Evolutionary conservation across 352 stramenopile genomes (phyloP), one percentile per base, ranked within the genome.

Genomic region (Phytophthora fragariae): DNA sequence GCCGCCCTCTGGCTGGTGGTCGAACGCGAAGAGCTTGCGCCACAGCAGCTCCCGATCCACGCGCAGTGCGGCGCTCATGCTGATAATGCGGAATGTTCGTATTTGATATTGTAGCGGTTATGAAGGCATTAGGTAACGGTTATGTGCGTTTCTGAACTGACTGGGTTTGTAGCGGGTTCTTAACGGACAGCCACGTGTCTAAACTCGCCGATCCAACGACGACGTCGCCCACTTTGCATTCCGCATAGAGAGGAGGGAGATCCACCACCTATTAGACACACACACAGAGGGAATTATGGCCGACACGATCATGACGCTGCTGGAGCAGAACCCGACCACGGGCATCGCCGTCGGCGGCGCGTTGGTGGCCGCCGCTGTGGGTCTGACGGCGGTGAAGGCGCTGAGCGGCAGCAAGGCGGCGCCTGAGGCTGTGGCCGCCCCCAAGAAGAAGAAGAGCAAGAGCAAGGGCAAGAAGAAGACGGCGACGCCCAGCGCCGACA

Each of bases 1-100:
- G 56, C 73, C 65, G 11, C 55, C 68, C 9, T 27, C 65, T 8
- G 21, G 58, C 31, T 72, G 52, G 35, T 80, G 50, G 60, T 90
- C 84, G 56, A 93, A 91, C 5, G 81, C 81, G 46, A 93, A 86
- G 50, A 93, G 84, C 70, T 91, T 91, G 15, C 82, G 76, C 84
- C 83, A 92, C 17, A 93, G 80, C 70, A 88, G 73, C 56, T 86
- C 76, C 39, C 80, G 77, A 59, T 92, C 84, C 57, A 93, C 86
- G 37, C 78, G 68, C 72, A 93, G 74, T 15, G 39, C 53, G 41
- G 31, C 33, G 58, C 58, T 72, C 65, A 75, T 74, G 31, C 10
- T 74, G 19, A 53, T n/a, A n/a, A 46, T 7, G 19, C 3, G 2
- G 2, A n/a, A 15, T 17, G 19, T 29, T 24, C 14, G 41, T 49